Evolutionary conservation across 2,329 filamentous ascomycete species (phyloP), one percentile per base, ranked within the genome.

Genomic region (Epichloe aotearoae): DNA sequence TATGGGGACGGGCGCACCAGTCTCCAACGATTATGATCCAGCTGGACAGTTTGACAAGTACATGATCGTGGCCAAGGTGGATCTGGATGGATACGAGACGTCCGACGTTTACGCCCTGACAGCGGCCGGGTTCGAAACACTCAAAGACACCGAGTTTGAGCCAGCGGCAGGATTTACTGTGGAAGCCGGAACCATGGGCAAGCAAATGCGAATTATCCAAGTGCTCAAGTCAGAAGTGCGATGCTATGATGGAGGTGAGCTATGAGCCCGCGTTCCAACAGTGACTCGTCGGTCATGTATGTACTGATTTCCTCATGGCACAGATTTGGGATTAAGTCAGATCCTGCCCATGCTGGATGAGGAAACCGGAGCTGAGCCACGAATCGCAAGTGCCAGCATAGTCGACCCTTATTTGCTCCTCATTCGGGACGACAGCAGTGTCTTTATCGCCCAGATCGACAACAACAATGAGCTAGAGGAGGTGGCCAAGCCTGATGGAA

Each of bases 291-390:
- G 33, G 8, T 8, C 14, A 34, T 42, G 38, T n/a, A 7, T 33
- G 3, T 49, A 40, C 59, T 64, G 30, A 65, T 52, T 8, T 15
- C 0, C 20, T 33, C 17, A 7, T n/a, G 46, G 30, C n/a, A 14
- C 60, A 88, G 88, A 95, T 65, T 78, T 98, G 53, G 87, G 85
- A 11, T 76, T 98, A 49, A 83, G 84, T 44, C 91, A 97, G 61
- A 97, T 98, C 50, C 77, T 96, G 47, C 88, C 90, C 1, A 88
- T 97, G 77, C 79, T 88, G 54, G 93, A 97, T 59, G 93, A 95
- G 59, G 87, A 93, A 56, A 90, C 84, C 0, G 89, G 86, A 12
- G 83, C 79, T 19, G 88, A 95, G 59, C 83, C 88, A 4, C 77
- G 83, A 49, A 84, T 93, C 41, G 71, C 89, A 44, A 85, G 82